Evolutionary conservation across 2,329 filamentous ascomycete species (phyloP).

Genomic region (Aspergillus ruber): DNA sequence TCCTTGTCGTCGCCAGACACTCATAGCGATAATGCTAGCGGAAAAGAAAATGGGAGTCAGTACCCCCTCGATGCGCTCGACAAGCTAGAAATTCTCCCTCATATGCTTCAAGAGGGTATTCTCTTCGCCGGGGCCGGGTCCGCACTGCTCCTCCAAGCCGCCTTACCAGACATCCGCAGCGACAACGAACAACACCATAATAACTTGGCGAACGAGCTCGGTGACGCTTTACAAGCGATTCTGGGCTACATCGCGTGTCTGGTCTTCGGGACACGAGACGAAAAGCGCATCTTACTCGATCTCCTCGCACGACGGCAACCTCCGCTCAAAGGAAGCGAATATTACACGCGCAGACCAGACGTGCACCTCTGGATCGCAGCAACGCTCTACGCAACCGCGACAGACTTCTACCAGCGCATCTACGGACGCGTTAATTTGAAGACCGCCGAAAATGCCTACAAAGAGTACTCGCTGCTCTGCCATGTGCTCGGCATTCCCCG

Average conservation of each 20-base stretch:
- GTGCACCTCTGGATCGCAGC: slow-evolving; percentile 28
- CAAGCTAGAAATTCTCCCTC: slow-evolving; percentile 28
- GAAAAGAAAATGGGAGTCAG: slow-evolving; percentile 2
- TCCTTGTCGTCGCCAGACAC: neutral
- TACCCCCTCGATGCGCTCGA: slow-evolving; percentile 22
- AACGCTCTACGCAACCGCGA: slow-evolving; percentile 30
- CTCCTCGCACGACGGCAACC: slow-evolving; percentile 17
- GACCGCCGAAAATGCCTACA: slow-evolving; percentile 25
- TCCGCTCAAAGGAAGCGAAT: slow-evolving; percentile 15
- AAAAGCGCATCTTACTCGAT: slow-evolving; percentile 23
- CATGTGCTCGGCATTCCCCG: slow-evolving; percentile 20
- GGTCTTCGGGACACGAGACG: slow-evolving; percentile 24
- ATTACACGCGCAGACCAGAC: slow-evolving; percentile 15
- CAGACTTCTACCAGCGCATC: slow-evolving; percentile 32
- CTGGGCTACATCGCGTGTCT: slow-evolving; percentile 30
- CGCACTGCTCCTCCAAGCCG: slow-evolving; percentile 29
- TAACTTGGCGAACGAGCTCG: slow-evolving; percentile 23
- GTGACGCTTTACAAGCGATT: slow-evolving; percentile 23
- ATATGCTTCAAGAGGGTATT: slow-evolving; percentile 31
- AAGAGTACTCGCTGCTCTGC: slow-evolving; percentile 25
- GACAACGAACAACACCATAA: slow-evolving; percentile 8
- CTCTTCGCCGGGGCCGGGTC: slow-evolving; percentile 30
- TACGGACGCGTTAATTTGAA: slow-evolving; percentile 26
- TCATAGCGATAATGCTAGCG: neutral
- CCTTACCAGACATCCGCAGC: slow-evolving; percentile 20